Conservation (phyloP, 164 flowering plant species). For the Macadamia tetraphylla region DNA sequence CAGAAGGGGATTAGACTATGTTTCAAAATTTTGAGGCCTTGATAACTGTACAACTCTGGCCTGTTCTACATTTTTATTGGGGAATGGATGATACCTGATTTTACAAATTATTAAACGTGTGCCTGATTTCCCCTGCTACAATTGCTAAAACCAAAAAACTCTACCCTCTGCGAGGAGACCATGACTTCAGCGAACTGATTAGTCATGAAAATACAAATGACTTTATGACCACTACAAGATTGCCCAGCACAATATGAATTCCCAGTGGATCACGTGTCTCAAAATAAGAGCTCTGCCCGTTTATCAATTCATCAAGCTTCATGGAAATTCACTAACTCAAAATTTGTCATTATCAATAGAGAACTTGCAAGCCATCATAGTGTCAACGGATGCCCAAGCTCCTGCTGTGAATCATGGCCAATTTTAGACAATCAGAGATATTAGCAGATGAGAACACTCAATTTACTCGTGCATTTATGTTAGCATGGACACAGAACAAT, state of each 20-base stretch:
- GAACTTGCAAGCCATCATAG: not conserved
- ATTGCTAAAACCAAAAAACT: not conserved
- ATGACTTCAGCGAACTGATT: not conserved
- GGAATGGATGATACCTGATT: not conserved
- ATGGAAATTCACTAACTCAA: too few species aligned
- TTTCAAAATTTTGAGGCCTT: conserved; percentile 6
- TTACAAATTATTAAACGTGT: not conserved
- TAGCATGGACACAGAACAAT: too few species aligned
- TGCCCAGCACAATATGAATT: too few species aligned
- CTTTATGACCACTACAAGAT: too few species aligned
- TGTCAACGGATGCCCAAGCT: conserved; percentile 41
- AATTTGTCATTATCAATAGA: too few species aligned
- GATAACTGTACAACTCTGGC: conserved; percentile 18
- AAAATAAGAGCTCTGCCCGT: too few species aligned
- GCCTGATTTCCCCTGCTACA: conserved; percentile 1
- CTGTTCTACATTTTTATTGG: conserved; percentile 8
- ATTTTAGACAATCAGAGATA: too few species aligned
- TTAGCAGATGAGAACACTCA: too few species aligned
- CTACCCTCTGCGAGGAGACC: not conserved
- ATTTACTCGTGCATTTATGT: too few species aligned
- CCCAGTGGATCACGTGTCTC: too few species aligned
- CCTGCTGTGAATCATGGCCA: conserved; percentile 23
- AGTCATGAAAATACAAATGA: too few species aligned
- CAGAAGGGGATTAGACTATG: not conserved
- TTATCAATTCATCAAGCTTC: too few species aligned